phyloP scores from a whole-genome alignment of 768 basidiomycete genomes.

The Scleroderma bovista region DNA sequence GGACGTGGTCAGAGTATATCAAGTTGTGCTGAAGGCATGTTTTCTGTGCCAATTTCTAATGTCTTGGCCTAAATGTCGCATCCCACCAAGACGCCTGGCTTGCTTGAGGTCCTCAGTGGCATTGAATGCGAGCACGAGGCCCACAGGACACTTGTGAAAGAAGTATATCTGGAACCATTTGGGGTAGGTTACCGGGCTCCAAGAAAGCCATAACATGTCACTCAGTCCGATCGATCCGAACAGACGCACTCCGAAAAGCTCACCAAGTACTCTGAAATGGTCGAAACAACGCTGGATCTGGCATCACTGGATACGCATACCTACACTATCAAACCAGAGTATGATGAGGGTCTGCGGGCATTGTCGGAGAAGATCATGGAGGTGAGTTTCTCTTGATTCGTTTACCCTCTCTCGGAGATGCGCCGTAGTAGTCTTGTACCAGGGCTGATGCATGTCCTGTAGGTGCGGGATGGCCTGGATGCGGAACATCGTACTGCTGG shows the following conservation, averaged over 20 bases:
- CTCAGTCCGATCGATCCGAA: background rate
- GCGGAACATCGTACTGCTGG: constrained; percentile 70
- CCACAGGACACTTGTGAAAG: constrained; percentile 53
- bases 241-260: constrained; percentile 63
- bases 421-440: background rate
- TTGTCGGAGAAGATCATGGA: constrained; percentile 63
- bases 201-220: no score
- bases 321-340: constrained; percentile 89
- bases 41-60: background rate
- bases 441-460: background rate
- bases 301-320: constrained; percentile 80
- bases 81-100: constrained; percentile 57
- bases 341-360: constrained; percentile 68
- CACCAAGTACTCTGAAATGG: constrained; percentile 85
- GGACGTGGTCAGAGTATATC: constrained; percentile 94
- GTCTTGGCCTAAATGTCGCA: no score
- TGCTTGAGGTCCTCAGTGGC: constrained; percentile 59
- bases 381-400: constrained; percentile 25
- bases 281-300: constrained; percentile 92
- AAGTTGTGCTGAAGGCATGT: constrained; percentile 77
- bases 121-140: constrained; percentile 42
- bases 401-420: background rate
- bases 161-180: constrained; percentile 58
- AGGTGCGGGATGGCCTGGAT: constrained; percentile 77
- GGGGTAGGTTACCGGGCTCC: constrained; percentile 35